Evolutionary conservation across 169 alveolate genomes (phyloP).

Genomic region (Amoebophrya sp.): DNA sequence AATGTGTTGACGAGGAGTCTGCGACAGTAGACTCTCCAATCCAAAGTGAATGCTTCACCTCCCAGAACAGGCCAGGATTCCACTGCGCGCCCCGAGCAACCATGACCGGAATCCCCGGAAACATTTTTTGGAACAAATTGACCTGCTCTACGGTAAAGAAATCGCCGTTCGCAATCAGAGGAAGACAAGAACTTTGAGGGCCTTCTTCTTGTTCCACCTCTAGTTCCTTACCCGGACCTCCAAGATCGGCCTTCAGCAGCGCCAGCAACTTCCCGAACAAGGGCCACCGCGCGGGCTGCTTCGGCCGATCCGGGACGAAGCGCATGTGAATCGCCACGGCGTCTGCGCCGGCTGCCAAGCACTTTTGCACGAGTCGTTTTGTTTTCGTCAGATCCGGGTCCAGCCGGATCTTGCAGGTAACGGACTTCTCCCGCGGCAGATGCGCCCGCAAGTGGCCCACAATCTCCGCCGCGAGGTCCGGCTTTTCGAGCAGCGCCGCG

Average conservation of each 20-base stretch:
- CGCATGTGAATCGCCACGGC: slow-evolving; percentile 4
- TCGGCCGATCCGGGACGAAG: slow-evolving; percentile 7
- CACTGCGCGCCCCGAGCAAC: not conserved
- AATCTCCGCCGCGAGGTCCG: slow-evolving; percentile 16
- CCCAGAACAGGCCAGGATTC: not conserved
- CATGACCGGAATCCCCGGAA: not conserved
- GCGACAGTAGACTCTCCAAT: too few relatives aligned
- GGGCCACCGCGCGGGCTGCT: slow-evolving; percentile 8
- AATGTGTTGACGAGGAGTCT: too few relatives aligned
- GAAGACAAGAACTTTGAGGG: too few relatives aligned
- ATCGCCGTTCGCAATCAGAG: slow-evolving; percentile 46
- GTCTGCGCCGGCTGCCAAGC: not conserved
- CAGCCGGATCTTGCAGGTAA: slow-evolving; percentile 47
- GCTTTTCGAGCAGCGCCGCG: slow-evolving; percentile 40
- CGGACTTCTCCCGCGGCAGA: not conserved
- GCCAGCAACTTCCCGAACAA: not conserved
- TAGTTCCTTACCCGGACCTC: too few relatives aligned
- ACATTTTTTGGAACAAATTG: not conserved
- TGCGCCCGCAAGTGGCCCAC: not conserved
- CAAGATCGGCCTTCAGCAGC: too few relatives aligned
- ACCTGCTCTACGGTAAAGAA: slow-evolving; percentile 43
- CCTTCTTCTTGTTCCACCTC: too few relatives aligned
- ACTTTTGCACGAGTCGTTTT: not conserved
- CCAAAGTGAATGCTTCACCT: too few relatives aligned
- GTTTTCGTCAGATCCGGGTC: not conserved